These are phyloP conservation scores for Arthrocladium fulminans DNA, from an alignment of 2,329 filamentous ascomycete genomes.

Conservation along the genomic window DNA sequence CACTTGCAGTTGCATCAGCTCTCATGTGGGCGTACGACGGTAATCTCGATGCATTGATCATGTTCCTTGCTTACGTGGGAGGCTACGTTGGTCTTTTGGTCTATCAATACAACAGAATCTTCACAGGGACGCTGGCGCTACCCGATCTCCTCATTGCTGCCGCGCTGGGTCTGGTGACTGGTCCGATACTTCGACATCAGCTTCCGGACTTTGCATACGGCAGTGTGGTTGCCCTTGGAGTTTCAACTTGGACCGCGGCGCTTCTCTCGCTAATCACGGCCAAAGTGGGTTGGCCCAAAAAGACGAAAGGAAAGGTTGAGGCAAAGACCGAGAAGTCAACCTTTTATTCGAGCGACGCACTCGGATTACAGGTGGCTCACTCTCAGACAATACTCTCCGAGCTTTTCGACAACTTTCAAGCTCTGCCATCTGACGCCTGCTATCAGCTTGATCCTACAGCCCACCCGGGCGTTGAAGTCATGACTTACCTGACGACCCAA, in stretches of 20 bases:
- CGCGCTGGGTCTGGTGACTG: conserved; percentile 39
- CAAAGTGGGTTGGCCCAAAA: conserved; percentile 40
- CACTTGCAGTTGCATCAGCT: conserved; percentile 40
- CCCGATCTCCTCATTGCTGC: conserved; percentile 41
- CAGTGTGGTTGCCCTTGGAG: conserved; percentile 41
- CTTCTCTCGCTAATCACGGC: conserved; percentile 41
- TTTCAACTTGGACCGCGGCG: conserved; percentile 45
- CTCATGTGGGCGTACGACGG: conserved; percentile 47
- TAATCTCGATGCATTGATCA: conserved; percentile 34
- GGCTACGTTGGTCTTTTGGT: conserved; percentile 46
- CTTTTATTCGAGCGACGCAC: conserved; percentile 35
- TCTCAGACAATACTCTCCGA: conserved; percentile 45
- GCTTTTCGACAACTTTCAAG: conserved; percentile 35
- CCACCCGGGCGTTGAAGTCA: conserved; percentile 39
- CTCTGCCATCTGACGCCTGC: conserved; percentile 35
- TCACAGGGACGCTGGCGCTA: conserved; percentile 41
- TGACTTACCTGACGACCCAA: conserved; percentile 32
- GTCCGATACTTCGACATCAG: conserved; percentile 36
- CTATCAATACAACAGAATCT: conserved; percentile 48
- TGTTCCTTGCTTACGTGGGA: conserved; percentile 43
- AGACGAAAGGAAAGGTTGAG: conserved; percentile 12
- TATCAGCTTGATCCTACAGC: conserved; percentile 33
- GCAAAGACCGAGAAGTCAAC: conserved; percentile 28
- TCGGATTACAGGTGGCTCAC: conserved; percentile 36
- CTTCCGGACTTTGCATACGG: conserved; percentile 36